A percentile compares a stretch with the other conserved stretches of the same genome.
Evolutionary conservation across 345 rosid species (phyloP).

Genomic region (Kernera saxatilis): DNA sequence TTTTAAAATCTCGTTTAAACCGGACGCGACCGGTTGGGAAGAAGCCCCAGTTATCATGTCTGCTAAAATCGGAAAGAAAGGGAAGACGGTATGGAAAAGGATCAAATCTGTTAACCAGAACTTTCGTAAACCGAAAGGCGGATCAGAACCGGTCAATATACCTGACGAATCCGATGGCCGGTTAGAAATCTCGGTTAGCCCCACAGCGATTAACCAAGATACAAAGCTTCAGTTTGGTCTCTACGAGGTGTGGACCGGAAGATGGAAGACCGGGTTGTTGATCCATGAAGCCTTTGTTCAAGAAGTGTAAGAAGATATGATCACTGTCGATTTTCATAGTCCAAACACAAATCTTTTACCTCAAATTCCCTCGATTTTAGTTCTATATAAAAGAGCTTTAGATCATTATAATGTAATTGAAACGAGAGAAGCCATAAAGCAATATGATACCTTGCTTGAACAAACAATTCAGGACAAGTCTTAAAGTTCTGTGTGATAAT

Average conservation of each 20-base stretch:
- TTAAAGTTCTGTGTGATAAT: slow-evolving; percentile 63
- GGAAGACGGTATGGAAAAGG: slow-evolving; percentile 32
- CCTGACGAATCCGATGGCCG: background rate
- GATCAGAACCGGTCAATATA: background rate
- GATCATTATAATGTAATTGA: background rate
- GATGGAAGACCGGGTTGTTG: slow-evolving; percentile 56
- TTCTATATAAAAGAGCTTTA: background rate
- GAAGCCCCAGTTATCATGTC: slow-evolving; percentile 43
- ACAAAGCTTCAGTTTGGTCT: slow-evolving; percentile 47
- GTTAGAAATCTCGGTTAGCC: slow-evolving; percentile 7
- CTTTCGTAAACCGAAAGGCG: background rate
- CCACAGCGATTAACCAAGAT: background rate
- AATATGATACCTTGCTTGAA: slow-evolving; percentile 14
- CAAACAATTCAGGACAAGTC: background rate
- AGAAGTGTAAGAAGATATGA: slow-evolving; percentile 5
- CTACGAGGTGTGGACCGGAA: slow-evolving; percentile 67
- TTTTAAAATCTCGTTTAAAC: slow-evolving; percentile 33
- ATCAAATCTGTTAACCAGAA: slow-evolving; percentile 21
- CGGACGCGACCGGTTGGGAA: slow-evolving; percentile 45
- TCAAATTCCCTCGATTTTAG: background rate
- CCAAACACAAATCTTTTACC: background rate
- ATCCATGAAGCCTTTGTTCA: slow-evolving; percentile 39
- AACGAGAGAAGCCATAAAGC: background rate
- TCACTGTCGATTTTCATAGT: background rate
- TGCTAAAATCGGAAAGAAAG: slow-evolving; percentile 51